Evolutionary conservation across 2,329 filamentous ascomycete species (phyloP).

Genomic region (Colletotrichum noveboracense): DNA sequence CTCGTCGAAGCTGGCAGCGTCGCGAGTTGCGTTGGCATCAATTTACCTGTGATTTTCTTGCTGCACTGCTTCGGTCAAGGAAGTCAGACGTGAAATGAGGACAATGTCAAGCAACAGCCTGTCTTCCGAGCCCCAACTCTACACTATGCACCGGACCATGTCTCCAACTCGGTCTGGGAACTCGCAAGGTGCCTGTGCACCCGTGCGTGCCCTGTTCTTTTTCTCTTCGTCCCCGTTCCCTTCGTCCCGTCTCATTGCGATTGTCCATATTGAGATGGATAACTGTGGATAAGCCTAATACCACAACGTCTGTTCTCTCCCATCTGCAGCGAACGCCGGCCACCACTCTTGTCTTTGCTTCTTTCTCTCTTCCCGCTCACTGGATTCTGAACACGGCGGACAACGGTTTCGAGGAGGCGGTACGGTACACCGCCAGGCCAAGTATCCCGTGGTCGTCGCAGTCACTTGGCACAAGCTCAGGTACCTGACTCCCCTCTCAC

Average conservation of each 20-base stretch:
- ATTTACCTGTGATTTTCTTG: neutral
- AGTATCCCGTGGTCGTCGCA: neutral
- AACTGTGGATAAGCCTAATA: constrained; percentile 6
- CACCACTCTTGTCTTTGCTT: neutral
- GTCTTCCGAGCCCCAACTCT: neutral
- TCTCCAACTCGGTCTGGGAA: neutral
- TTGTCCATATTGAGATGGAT: constrained; percentile 8
- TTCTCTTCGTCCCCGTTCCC: neutral
- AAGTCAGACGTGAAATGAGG: neutral
- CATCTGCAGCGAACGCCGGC: neutral
- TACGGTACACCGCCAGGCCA: constrained; percentile 10
- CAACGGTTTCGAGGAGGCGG: neutral
- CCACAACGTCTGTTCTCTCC: neutral
- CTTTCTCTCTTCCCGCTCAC: neutral
- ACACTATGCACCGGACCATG: neutral
- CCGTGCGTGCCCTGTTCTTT: neutral
- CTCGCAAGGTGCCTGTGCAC: constrained; percentile 4
- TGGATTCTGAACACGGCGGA: neutral
- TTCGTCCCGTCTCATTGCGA: constrained; percentile 10
- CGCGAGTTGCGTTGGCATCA: neutral
- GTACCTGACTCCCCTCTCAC: constrained; percentile 4
- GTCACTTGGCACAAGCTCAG: constrained; percentile 14
- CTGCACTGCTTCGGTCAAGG: neutral
- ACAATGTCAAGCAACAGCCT: neutral
- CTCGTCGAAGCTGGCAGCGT: neutral